Evolutionary conservation across 2,329 filamentous ascomycete species (phyloP).

Genomic region (Bisporella sp.): DNA sequence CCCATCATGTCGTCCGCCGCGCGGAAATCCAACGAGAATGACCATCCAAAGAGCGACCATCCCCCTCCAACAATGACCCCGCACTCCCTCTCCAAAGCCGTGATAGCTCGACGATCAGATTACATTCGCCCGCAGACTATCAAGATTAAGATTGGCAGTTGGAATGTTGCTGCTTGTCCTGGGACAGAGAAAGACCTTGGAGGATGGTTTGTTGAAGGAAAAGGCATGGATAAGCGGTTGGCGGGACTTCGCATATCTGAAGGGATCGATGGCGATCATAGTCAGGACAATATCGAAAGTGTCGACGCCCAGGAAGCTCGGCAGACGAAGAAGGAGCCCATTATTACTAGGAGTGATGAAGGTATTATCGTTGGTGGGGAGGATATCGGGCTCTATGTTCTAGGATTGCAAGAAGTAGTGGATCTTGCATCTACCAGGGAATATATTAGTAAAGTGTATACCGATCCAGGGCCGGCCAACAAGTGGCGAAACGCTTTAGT

Average conservation of each 20-base stretch:
- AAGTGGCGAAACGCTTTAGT: constrained; percentile 78
- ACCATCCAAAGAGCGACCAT: constrained; percentile 6
- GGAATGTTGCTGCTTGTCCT: constrained; percentile 85
- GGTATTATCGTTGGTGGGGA: constrained; percentile 45
- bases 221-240: constrained; percentile 60
- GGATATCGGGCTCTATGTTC: constrained; percentile 80
- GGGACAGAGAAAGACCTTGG: constrained; percentile 84
- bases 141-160: constrained; percentile 84
- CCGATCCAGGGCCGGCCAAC: constrained; percentile 61
- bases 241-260: constrained; percentile 44
- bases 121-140: constrained; percentile 70
- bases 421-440: constrained; percentile 76
- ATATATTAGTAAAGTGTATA: constrained; percentile 65
- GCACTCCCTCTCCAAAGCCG: constrained; percentile 53
- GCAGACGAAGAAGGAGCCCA: constrained; percentile 31
- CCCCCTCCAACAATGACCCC: constrained; percentile 33
- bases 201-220: constrained; percentile 78
- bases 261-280: constrained; percentile 27
- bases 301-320: constrained; percentile 40
- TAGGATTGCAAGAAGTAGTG: constrained; percentile 89
- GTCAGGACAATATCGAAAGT: constrained; percentile 33
- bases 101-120: constrained; percentile 69
- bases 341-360: constrained; percentile 37
- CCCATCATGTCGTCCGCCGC: constrained; percentile 10
- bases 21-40: constrained; percentile 12